These are phyloP conservation scores for Cruciata laevipes DNA, from an alignment of 257 asterid genomes.

Conservation along the genomic window DNA sequence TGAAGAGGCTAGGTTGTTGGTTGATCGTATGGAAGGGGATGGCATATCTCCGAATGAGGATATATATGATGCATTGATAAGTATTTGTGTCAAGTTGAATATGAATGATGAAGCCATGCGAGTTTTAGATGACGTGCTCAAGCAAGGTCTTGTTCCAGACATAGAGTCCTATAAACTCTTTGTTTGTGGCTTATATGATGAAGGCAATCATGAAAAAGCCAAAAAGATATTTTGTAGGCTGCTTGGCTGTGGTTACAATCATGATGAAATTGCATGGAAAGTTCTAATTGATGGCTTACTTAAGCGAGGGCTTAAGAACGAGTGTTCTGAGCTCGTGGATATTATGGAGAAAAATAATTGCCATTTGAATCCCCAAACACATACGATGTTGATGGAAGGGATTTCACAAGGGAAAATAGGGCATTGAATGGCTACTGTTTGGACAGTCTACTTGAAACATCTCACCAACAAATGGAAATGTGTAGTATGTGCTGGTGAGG, in stretches of 20 bases:
- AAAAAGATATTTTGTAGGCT: constrained; percentile 38
- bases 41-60: constrained; percentile 44
- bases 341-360: constrained; percentile 57
- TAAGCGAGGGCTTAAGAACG: constrained; percentile 41
- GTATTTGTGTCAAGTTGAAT: constrained; percentile 53
- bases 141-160: constrained; percentile 39
- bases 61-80: constrained; percentile 36
- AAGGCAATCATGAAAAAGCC: constrained; percentile 44
- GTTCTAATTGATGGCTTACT: constrained; percentile 66
- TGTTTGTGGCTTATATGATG: constrained; percentile 54
- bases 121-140: constrained; percentile 42
- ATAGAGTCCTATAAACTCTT: constrained; percentile 46
- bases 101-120: constrained; percentile 41
- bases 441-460: neutral
- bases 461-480: neutral
- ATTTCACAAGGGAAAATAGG: constrained; percentile 24
- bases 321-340: constrained; percentile 41
- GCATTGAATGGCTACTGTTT: neutral
- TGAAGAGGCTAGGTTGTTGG: constrained; percentile 44
- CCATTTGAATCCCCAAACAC: constrained; percentile 44
- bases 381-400: constrained; percentile 48
- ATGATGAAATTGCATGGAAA: constrained; percentile 72
- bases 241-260: constrained; percentile 56
- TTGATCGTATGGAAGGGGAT: constrained; percentile 41
- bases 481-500: neutral